Evolutionary conservation across 352 stramenopile genomes (phyloP).

Genomic region (Plasmopara viticola): DNA sequence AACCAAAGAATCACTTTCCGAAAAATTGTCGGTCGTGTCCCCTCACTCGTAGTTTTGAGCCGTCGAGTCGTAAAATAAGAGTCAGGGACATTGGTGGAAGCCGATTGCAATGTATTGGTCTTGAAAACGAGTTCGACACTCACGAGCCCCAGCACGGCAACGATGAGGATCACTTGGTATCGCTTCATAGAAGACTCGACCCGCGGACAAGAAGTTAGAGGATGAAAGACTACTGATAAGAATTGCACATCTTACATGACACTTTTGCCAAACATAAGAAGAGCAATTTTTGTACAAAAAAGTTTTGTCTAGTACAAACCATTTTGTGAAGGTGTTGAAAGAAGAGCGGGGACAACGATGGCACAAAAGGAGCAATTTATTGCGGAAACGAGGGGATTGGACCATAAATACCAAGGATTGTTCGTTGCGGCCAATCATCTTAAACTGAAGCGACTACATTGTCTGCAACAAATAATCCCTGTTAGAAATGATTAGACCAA

Average conservation of each 20-base stretch:
- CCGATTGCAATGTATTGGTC: not conserved
- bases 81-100: not conserved
- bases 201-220: not conserved
- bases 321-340: slow-evolving; percentile 63
- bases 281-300: too few species aligned
- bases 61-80: not conserved
- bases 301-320: slow-evolving; percentile 34
- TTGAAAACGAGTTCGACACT: not conserved
- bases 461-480: too few species aligned
- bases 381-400: slow-evolving; percentile 50
- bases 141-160: not conserved
- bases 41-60: too few species aligned
- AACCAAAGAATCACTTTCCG: not conserved
- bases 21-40: too few species aligned
- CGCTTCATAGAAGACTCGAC: not conserved
- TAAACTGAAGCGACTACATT: too few species aligned
- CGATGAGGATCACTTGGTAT: not conserved
- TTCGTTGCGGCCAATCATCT: too few species aligned
- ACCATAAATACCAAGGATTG: slow-evolving; percentile 61
- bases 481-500: too few species aligned
- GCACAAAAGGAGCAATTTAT: slow-evolving; percentile 63
- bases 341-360: slow-evolving; percentile 51
- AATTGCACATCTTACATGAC: too few species aligned
- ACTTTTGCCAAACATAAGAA: too few species aligned
- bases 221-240: not conserved